phyloP scores from a whole-genome alignment of 306 rosid species.

The Elaeagnus macrophylla region DNA sequence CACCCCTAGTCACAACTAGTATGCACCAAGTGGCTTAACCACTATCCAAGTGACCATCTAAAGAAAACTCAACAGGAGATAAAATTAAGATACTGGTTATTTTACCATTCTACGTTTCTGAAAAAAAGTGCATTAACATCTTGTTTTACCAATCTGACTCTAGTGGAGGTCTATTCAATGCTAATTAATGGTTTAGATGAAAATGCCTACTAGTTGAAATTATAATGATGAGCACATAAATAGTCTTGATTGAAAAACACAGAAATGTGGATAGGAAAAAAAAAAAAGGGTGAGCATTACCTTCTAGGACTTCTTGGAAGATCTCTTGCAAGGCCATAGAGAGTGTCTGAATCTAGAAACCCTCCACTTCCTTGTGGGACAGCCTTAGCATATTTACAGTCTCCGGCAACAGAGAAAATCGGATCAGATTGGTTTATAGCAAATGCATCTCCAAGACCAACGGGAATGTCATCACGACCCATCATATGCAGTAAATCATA shows the following conservation, averaged over 20 bases:
- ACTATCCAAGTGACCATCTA: no score
- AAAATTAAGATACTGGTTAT: no score
- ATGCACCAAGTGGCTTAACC: no score
- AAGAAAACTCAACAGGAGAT: no score
- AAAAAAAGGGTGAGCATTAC: conserved; percentile 18
- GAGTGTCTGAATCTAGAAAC: conserved; percentile 76
- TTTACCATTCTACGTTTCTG: no score
- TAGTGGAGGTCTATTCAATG: no score
- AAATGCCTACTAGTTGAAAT: no score
- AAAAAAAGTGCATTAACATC: no score
- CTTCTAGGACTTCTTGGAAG: conserved; percentile 85
- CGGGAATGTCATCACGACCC: conserved; percentile 86
- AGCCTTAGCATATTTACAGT: conserved; percentile 59
- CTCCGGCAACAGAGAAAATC: conserved; percentile 36
- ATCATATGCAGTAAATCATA: conserved; percentile 90
- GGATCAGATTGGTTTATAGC: conserved; percentile 63
- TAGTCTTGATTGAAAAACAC: background rate
- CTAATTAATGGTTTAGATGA: no score
- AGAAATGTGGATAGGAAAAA: background rate
- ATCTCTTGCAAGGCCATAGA: conserved; percentile 72
- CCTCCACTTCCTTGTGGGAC: conserved; percentile 88
- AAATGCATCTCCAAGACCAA: conserved; percentile 69
- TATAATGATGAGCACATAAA: no score
- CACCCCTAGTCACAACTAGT: no score
- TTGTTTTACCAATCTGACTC: no score